Evolutionary conservation across 2,329 filamentous ascomycete species (phyloP).

Genomic region (Fonsecaea nubica): DNA sequence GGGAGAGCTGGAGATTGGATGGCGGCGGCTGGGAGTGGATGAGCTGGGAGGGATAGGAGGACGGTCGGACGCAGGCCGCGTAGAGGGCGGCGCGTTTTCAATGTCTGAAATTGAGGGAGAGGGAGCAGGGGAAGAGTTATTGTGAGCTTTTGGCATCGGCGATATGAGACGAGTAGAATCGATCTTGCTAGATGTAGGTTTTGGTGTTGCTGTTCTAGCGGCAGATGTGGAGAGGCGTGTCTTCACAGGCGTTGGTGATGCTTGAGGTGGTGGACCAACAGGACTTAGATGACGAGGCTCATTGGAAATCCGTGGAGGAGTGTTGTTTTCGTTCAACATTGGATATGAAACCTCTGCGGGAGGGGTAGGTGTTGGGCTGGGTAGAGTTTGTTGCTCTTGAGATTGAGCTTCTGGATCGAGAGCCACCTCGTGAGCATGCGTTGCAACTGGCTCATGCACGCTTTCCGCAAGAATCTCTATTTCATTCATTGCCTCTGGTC

Average conservation of each 20-base stretch:
- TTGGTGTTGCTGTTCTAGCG: conserved; percentile 7
- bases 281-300: conserved; percentile 25
- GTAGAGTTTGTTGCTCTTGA: conserved; percentile 50
- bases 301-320: conserved; percentile 24
- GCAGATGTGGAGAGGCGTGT: conserved; percentile 14
- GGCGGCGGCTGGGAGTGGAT: conserved; percentile 56
- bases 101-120: conserved; percentile 62
- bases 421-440: neutral
- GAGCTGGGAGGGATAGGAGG: conserved; percentile 8
- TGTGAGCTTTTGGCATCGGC: conserved; percentile 3
- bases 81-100: conserved; percentile 78
- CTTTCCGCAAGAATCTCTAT: conserved; percentile 9
- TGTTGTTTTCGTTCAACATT: conserved; percentile 14
- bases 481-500: conserved; percentile 16
- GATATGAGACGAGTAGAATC: neutral
- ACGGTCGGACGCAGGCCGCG: conserved; percentile 47
- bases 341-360: conserved; percentile 27
- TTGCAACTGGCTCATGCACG: conserved; percentile 2
- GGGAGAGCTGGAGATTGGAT: conserved; percentile 34
- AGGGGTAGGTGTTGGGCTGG: conserved; percentile 18
- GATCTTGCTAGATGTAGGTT: conserved; percentile 11
- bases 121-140: conserved; percentile 19
- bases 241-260: conserved; percentile 29
- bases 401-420: conserved; percentile 38
- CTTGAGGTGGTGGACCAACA: conserved; percentile 23